phyloP scores from a whole-genome alignment of 2,329 filamentous ascomycete species.

The Sporothrix brasiliensis region DNA sequence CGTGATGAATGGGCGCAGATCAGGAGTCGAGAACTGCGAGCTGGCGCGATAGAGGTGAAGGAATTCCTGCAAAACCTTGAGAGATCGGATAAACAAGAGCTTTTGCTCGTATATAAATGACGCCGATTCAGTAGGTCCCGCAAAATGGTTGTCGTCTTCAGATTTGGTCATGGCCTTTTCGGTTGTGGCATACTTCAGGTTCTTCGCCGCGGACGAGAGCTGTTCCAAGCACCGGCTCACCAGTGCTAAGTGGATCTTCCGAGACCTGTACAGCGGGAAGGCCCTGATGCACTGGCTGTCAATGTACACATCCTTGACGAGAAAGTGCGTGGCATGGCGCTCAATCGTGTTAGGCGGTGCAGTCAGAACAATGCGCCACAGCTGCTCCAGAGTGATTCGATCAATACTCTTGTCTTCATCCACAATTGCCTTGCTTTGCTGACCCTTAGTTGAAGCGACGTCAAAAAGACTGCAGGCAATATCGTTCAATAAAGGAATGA shows the following conservation, averaged over 20 bases:
- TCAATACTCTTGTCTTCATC: constrained; percentile 57
- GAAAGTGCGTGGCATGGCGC: constrained; percentile 65
- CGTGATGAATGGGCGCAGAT: constrained; percentile 57
- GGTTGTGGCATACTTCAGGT: constrained; percentile 55
- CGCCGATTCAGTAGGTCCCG: neutral
- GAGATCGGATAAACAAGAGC: constrained; percentile 67
- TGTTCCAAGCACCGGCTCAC: constrained; percentile 74
- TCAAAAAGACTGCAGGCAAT: constrained; percentile 49
- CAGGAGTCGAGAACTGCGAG: constrained; percentile 62
- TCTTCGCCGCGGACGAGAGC: constrained; percentile 64
- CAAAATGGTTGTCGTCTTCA: neutral
- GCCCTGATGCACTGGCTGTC: constrained; percentile 53
- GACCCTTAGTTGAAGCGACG: constrained; percentile 41
- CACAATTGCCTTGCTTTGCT: neutral
- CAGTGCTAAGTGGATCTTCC: constrained; percentile 67
- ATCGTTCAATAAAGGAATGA: constrained; percentile 54
- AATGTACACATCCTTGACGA: constrained; percentile 73
- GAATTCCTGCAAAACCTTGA: constrained; percentile 69
- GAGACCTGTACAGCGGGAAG: constrained; percentile 55
- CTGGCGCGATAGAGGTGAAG: constrained; percentile 66
- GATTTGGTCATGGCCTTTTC: constrained; percentile 53
- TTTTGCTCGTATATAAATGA: constrained; percentile 56
- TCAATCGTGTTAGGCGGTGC: constrained; percentile 68
- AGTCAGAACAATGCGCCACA: constrained; percentile 82
- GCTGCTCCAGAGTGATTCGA: constrained; percentile 63